Evolutionary conservation across 805 yeast genomes (phyloP), one percentile per base, ranked within the genome.

Genomic region (Blastobotrys attinorum): DNA sequence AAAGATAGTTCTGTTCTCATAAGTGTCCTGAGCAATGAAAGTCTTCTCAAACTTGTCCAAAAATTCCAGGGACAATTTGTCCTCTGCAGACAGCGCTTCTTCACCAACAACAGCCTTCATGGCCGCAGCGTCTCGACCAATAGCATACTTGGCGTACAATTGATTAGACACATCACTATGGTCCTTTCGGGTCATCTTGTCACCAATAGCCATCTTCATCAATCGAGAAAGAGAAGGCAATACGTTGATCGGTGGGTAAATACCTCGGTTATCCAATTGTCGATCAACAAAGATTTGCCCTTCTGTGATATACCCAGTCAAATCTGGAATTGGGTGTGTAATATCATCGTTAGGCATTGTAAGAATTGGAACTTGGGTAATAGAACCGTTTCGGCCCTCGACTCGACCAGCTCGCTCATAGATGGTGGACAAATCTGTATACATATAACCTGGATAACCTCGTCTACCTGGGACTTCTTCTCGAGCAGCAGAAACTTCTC

Each of bases 381-480:
- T 92, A 39, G 98, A 92, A 65, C 99, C 99, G 62, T 92, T 92
- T 73, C 98, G 83, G 55, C 99, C 99, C 72, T 92, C 98, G 51
- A 92, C 97, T 75, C 99, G 85, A 66, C 99, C 99, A 37, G 99
- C 99, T 75, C 99, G 86, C 73, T 92, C 99, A 68, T 92, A 92
- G 61, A 92, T 88, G 42, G 97, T 92, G 41, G 97, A 86, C 75
- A 92, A 86, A 82, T 92, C 99, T 39, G 99, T 92, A 73, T 92
- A 92, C 99, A 92, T 92, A 69, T 92, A 92, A 84, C 99, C 99
- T 53, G 99, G 99, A 70, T 92, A 92, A 76, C 99, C 99, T 81
- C 99, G 88, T 79, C 99, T 88, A 76, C 99, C 99, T 64, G 98
- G 98, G 38, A 92, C 98, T 72, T 94, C 98, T 71, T 92, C 99